Base-by-base conservation (phyloP, 2,329 filamentous ascomycete genomes). In the Xylariales sp. region DNA sequence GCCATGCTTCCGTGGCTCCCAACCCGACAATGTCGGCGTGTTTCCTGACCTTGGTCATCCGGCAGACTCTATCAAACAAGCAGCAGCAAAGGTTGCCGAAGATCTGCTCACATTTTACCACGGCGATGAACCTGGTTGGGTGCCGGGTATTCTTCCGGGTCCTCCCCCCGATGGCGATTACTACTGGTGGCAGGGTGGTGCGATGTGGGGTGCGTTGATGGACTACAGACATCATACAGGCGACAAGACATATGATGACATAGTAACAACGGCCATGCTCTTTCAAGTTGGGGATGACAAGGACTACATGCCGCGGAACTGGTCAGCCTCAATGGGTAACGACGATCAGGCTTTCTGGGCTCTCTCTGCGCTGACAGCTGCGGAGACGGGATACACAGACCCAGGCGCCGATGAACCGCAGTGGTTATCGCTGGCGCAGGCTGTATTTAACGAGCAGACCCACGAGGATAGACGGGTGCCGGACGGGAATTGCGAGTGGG, bases 171-270 rank as follows among this genome's bases (percentile, higher is more conserved):
- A 62, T 49, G 75, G 75, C 48, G 69, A 74, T 46, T 84, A 83
- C 58, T 86, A 86, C 68, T 88, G 83, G 83, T 88, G 83, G 83
- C 79, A 87, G 57, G 79, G 78, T 4, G 78, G 80, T 39, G 78
- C 80, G 11, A 70, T 88, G 64, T 84, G 84, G 71, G 78, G 81
- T 47, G 76, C 80, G 1, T 65, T 84, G 51, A 69, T 87, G 31
- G 81, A 86, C 60, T 87, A 87, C 59, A 84, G 80, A 76, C 75
- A 81, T 47, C 71, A 76, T 42, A 86, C 82, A 0, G 80, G 79
- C 42, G 82, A 86, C 58, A 55, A 64, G 3, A 72, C 71, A 40
- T 86, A 82, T 63, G 84, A 85, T 58, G 56, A 71, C 8, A 68
- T 77, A 10, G 65, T 80, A 12, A 76, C 68, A 42, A 55, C 78